A percentile compares a stretch with the other conserved stretches of the same genome.
These are phyloP conservation scores for Claviceps lovelessii DNA, from an alignment of 2,329 filamentous ascomycete species.

Conservation along the genomic window DNA sequence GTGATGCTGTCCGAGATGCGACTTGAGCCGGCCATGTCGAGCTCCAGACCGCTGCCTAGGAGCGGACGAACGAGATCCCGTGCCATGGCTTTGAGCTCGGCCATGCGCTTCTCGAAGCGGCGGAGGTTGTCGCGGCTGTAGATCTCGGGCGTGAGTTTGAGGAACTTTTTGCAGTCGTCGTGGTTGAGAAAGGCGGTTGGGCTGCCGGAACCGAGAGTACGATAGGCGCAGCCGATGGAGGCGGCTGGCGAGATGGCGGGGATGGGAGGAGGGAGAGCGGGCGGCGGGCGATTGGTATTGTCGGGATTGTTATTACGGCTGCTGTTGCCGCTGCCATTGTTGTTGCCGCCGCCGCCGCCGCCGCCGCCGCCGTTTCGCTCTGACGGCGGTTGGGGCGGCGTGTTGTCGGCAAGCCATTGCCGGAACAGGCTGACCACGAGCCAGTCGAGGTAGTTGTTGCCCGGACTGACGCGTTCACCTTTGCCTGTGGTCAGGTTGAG, in stretches of 20 bases:
- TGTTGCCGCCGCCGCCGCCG: conserved; percentile 5
- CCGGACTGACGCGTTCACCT: conserved; percentile 70
- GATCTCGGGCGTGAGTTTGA: conserved; percentile 67
- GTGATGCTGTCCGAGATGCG: conserved; percentile 28
- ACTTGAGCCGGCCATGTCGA: conserved; percentile 45
- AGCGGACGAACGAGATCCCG: conserved; percentile 70
- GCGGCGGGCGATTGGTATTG: conserved; percentile 1
- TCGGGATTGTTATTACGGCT: conserved; percentile 4
- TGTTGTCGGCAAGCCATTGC: conserved; percentile 87
- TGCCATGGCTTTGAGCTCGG: conserved; percentile 76
- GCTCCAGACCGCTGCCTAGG: conserved; percentile 72
- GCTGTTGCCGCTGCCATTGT: conserved; percentile 9
- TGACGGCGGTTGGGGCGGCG: conserved; percentile 47
- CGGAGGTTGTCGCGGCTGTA: conserved; percentile 79
- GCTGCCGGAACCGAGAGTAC: conserved; percentile 52
- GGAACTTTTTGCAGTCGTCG: conserved; percentile 80
- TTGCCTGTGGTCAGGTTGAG: conserved; percentile 62
- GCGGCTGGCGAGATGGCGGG: conserved; percentile 34
- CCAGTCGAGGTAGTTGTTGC: conserved; percentile 77
- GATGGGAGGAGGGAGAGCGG: conserved; percentile 8
- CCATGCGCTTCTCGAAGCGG: conserved; percentile 72
- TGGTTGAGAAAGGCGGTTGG: conserved; percentile 55
- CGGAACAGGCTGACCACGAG: conserved; percentile 74
- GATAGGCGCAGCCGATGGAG: conserved; percentile 58
- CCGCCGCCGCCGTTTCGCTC: conserved; percentile 15